phyloP scores from a whole-genome alignment of 2,329 filamentous ascomycete species.

The Microsporum canis region DNA sequence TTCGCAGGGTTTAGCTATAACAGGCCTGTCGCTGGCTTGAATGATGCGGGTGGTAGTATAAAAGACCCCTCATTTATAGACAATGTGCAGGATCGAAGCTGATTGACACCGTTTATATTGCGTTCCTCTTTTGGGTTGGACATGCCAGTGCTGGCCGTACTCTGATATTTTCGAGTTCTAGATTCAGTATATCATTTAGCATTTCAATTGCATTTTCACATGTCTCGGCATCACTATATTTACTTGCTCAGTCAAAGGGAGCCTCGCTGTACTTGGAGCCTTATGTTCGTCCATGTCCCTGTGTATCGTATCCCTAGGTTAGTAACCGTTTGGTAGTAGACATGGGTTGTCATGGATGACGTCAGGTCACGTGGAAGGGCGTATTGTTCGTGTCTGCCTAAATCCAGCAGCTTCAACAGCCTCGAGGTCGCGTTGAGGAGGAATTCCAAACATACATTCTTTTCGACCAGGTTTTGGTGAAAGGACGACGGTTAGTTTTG shows the following conservation, averaged over 20 bases:
- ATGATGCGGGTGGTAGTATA: conserved; percentile 86
- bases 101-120: not conserved
- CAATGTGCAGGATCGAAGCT: not conserved
- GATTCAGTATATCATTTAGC: not conserved
- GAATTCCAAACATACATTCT: not conserved
- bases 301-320: too few relatives aligned
- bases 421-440: not conserved
- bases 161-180: not conserved
- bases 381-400: conserved; percentile 1
- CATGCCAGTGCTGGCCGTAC: not conserved
- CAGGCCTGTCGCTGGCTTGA: conserved; percentile 81
- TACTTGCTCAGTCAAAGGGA: too few relatives aligned
- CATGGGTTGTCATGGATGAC: not conserved
- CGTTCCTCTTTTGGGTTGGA: not conserved
- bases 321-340: not conserved
- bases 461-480: not conserved
- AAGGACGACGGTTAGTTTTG: too few relatives aligned
- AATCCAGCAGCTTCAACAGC: not conserved
- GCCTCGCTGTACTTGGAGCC: too few relatives aligned
- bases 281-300: too few relatives aligned
- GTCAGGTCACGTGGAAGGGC: not conserved
- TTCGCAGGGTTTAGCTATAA: conserved; percentile 97
- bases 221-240: too few relatives aligned
- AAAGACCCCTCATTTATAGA: conserved; percentile 52
- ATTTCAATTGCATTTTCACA: not conserved